Conservation (phyloP, 2,329 filamentous ascomycete species). For the Chaetothyriales sp. region DNA sequence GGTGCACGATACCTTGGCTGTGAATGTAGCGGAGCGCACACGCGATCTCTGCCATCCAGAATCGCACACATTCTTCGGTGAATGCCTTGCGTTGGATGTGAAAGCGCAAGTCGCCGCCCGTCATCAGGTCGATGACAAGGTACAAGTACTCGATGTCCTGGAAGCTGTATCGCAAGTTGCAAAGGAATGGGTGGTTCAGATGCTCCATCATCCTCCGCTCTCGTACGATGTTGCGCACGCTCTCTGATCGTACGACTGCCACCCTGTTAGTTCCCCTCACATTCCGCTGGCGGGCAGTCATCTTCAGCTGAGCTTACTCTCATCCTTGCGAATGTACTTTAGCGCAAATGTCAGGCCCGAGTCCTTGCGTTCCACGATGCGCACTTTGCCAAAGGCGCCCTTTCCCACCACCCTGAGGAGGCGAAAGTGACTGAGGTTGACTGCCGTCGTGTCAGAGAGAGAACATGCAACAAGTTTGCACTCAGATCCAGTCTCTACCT, state of each 20-base stretch:
- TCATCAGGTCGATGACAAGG: slow-evolving; percentile 96
- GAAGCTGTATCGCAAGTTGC: slow-evolving; percentile 96
- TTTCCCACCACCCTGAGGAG: slow-evolving; percentile 90
- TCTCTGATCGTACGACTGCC: slow-evolving; percentile 88
- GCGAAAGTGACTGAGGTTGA: slow-evolving; percentile 95
- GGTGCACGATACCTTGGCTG: slow-evolving; percentile 72
- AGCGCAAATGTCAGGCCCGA: slow-evolving; percentile 86
- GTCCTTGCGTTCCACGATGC: slow-evolving; percentile 96
- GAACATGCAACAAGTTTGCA: background rate
- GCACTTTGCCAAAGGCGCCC: slow-evolving; percentile 95
- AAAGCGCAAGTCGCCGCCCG: slow-evolving; percentile 86
- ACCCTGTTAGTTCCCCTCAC: slow-evolving; percentile 9
- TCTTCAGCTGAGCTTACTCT: slow-evolving; percentile 47
- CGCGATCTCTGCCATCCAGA: slow-evolving; percentile 91
- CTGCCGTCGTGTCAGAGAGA: slow-evolving; percentile 33
- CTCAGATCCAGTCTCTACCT: slow-evolving; percentile 44
- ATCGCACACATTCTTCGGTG: slow-evolving; percentile 89
- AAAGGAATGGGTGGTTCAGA: slow-evolving; percentile 93
- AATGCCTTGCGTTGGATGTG: slow-evolving; percentile 97
- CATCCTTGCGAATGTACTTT: slow-evolving; percentile 98
- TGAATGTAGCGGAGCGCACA: slow-evolving; percentile 85
- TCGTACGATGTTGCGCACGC: slow-evolving; percentile 93
- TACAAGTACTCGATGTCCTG: slow-evolving; percentile 99
- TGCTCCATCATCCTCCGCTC: slow-evolving; percentile 97
- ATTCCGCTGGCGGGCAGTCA: slow-evolving; percentile 4